These are phyloP conservation scores for Mycena olivaceomarginata DNA, from an alignment of 768 basidiomycete genomes.

Conservation along the genomic window DNA sequence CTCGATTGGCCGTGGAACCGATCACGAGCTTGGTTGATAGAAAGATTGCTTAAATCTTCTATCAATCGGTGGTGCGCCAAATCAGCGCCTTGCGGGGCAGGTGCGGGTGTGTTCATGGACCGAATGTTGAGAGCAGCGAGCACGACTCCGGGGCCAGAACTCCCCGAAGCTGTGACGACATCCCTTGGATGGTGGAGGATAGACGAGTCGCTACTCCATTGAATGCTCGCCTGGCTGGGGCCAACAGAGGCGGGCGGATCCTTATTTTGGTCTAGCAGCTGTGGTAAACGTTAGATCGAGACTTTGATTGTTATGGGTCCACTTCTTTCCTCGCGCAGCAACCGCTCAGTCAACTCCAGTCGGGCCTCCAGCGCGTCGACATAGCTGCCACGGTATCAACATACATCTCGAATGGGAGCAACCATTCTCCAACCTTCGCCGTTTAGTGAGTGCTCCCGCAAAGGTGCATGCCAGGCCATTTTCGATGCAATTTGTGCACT, in stretches of 20 bases:
- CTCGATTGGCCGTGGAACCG: constrained; percentile 12
- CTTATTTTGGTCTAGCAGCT: not conserved
- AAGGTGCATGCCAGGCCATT: constrained; percentile 8
- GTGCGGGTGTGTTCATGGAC: constrained; percentile 34
- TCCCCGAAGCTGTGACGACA: not conserved
- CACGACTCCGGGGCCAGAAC: constrained; percentile 28
- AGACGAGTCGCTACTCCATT: constrained; percentile 7
- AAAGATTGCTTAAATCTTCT: not conserved
- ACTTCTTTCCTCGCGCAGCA: constrained; percentile 6
- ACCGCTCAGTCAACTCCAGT: not conserved
- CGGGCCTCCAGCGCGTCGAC: constrained; percentile 13
- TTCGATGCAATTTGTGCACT: not conserved
- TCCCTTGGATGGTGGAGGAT: not conserved
- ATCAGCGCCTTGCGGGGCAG: constrained; percentile 8
- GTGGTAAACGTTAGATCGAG: not conserved
- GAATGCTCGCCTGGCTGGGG: not conserved
- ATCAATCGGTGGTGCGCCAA: not conserved
- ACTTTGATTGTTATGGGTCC: no score
- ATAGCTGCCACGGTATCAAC: not conserved
- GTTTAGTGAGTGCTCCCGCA: not conserved
- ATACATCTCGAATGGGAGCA: not conserved
- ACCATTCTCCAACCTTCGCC: not conserved
- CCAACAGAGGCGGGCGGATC: not conserved
- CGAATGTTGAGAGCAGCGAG: constrained; percentile 34
- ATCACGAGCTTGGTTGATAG: not conserved